Evolutionary conservation across 169 alveolate genomes (phyloP), one percentile per base, ranked within the genome.

Genomic region (Plasmodium cynomolgi): DNA sequence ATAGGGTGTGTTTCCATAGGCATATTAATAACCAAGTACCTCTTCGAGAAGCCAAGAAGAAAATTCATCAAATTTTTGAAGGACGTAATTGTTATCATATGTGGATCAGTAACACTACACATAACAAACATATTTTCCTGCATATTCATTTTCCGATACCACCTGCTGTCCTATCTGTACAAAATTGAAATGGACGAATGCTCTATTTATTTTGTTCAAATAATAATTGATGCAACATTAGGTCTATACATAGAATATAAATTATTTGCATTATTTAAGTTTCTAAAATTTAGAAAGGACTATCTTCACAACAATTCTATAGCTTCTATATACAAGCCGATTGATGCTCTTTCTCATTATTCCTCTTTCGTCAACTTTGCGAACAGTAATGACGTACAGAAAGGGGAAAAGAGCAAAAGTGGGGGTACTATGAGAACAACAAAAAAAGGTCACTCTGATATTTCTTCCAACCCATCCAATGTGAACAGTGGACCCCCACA

Each of bases 101-200:
- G 96, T 96, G 98, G 98, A 20, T 95, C 97, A 8, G 75, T 92
- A 58, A 82, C 93, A 34, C 94, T 96, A 79, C 98, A 96, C 90
- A 47, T 93, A 34, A 44, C 95, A 86, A 96, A 96, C 94, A 96
- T 96, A 23, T 72, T 84, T 44, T 39, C 96, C 9, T 95, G 97
- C 44, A 96, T 96, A 39, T 73, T 93, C 54, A 92, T 96, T 81
- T 91, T 92, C 41, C 91, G 94, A n/a, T 80, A 54, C 31, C 54
- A 83, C 17, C 34, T 92, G 2, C 81, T 84, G 41, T 33, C 56
- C 39, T 71, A 74, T 50, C 15, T 71, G 20, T 81, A 26, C 23
- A 81, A 84, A 20, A 73, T 81, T 39, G 85, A 84, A 33, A 86
- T 83, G 93, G 97, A 96, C 84, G 97, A 96, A 85, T 96, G 97